Evolutionary conservation across 495 filamentous ascomycete species (phyloP).

Genomic region (Usnea hakonensis): DNA sequence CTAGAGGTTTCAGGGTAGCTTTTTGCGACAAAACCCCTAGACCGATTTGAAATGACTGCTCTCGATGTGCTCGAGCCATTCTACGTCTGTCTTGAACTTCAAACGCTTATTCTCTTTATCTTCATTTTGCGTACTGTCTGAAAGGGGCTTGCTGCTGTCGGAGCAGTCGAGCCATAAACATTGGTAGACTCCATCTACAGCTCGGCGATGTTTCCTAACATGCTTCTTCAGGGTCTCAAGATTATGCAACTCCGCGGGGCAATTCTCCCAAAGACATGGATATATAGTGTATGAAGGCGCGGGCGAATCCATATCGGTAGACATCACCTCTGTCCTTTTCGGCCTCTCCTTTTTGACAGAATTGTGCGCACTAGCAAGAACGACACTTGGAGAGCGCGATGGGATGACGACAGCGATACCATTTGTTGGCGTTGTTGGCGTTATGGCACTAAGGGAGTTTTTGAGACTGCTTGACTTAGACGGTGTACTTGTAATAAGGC

Average conservation of each 20-base stretch:
- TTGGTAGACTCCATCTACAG: conserved; percentile 16
- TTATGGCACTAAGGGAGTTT: conserved; percentile 9
- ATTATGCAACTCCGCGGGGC: conserved; percentile 66
- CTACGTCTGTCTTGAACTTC: conserved; percentile 28
- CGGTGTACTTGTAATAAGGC: conserved; percentile 7
- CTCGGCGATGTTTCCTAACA: conserved; percentile 45
- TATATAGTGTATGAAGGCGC: conserved; percentile 38
- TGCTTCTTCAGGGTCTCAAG: conserved; percentile 62
- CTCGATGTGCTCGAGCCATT: conserved; percentile 56
- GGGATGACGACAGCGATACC: conserved; percentile 22
- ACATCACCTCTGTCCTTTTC: neutral
- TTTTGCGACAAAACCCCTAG: conserved; percentile 65
- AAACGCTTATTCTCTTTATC: conserved; percentile 20
- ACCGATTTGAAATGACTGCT: conserved; percentile 49
- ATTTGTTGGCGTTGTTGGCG: conserved; percentile 11
- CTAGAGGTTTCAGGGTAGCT: conserved; percentile 39
- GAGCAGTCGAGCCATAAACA: conserved; percentile 46
- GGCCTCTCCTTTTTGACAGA: neutral
- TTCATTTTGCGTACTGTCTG: conserved; percentile 24
- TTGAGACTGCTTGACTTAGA: conserved; percentile 16
- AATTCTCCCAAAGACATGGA: conserved; percentile 57
- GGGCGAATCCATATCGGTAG: conserved; percentile 8
- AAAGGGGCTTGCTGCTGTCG: conserved; percentile 14
- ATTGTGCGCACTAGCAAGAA: conserved; percentile 1
- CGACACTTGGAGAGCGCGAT: conserved; percentile 23